Base-by-base conservation (phyloP, 108 stramenopile species). In the Asterionellopsis glacialis region DNA sequence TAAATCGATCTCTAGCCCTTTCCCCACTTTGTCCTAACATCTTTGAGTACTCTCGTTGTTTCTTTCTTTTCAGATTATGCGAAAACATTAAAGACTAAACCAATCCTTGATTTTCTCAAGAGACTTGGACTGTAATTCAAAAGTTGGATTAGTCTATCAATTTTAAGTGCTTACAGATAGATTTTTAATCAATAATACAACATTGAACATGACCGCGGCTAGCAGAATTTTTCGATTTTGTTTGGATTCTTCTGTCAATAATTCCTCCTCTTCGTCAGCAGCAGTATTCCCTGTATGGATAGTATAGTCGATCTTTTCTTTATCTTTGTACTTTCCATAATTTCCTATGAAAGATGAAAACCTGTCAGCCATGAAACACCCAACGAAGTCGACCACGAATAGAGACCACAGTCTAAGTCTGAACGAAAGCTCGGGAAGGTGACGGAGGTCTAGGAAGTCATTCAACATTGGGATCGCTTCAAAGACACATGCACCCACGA, bases 51-150 rank as follows among this genome's bases (percentile, higher is more conserved):
- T 33, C 7, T 33, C 7, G 7, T 33, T 7, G 5, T 33, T 33
- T 33, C 33, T 33, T 33, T 33, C 2, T 33, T 33, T 33, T 33
- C 33, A 33, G 33, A 80, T 47, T 83, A 83, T 41, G 78, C 74
- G 51, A 68, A 79, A 19, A 49, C 70, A 15, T 51, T 64, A 14
- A 76, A 77, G 43, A 40, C 25, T 25, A 65, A 69, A 33, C 39
- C 47, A 22, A 19, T 76, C 0, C 69, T 70, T 41, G 62, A 73
- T 16, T 25, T 83, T 13, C 57, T 83, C 52, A 83, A 83, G 61
- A 64, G 59, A 48, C 24, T 76, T 33, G 77, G 77, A 15, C 68
- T 82, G 25, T 82, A 66, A 57, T 9, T 48, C 6, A 21, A 48
- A 7, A 2, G 5, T 48, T 9, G 19, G 2, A 48, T 7, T 19